Evolutionary conservation across 2,329 filamentous ascomycete genomes (phyloP).

Genomic region (Sarocladiaceae sp.): DNA sequence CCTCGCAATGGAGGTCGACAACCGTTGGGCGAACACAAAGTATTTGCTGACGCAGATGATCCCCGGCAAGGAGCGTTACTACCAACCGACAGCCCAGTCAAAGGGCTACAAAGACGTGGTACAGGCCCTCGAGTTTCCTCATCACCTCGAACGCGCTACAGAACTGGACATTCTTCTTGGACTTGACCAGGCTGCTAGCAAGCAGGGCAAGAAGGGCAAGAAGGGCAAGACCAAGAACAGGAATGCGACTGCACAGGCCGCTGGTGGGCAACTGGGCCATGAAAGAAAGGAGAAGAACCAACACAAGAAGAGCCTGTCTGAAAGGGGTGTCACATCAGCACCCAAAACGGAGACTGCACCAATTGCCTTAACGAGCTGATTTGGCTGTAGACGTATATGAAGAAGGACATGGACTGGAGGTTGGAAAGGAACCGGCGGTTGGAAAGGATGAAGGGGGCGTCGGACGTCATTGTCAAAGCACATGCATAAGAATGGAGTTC

Average conservation of each 20-base stretch:
- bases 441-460: no score
- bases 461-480: no score
- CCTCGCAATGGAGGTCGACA: conserved; percentile 71
- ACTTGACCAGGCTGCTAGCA: conserved; percentile 46
- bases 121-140: conserved; percentile 58
- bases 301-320: conserved; percentile 31
- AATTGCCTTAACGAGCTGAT: conserved; percentile 17
- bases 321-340: conserved; percentile 20
- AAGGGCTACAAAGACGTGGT: conserved; percentile 72
- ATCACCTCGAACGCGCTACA: conserved; percentile 59
- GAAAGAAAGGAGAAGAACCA: conserved; percentile 20
- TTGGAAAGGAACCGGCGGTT: no score
- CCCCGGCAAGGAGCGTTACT: conserved; percentile 68
- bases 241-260: conserved; percentile 41
- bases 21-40: conserved; percentile 90
- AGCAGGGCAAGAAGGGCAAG: conserved; percentile 25
- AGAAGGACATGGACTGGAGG: not conserved
- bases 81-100: conserved; percentile 56
- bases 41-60: conserved; percentile 83
- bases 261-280: conserved; percentile 41
- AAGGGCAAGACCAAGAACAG: conserved; percentile 24
- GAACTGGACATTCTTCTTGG: conserved; percentile 61
- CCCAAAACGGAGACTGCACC: conserved; percentile 17
- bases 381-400: no score
- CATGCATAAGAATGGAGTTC: not conserved